Evolutionary conservation across 345 rosid species (phyloP).

Genomic region (Brassica cretica): DNA sequence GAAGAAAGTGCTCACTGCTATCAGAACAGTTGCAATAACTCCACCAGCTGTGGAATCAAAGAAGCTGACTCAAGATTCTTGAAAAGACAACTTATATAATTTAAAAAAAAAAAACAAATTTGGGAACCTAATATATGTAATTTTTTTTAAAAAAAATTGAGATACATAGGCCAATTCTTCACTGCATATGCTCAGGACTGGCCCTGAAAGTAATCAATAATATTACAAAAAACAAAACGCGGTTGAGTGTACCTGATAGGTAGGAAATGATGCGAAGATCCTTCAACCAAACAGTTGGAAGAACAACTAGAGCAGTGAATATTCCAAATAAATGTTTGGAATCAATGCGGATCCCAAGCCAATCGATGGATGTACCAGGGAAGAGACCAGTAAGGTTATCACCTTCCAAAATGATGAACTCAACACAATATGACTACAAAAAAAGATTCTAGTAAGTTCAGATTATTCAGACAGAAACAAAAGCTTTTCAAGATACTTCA

Average conservation of each 20-base stretch:
- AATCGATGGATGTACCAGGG: slow-evolving; percentile 70
- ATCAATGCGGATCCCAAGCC: slow-evolving; percentile 62
- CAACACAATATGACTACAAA: slow-evolving; percentile 85
- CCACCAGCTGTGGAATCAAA: slow-evolving; percentile 72
- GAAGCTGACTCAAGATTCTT: slow-evolving; percentile 18
- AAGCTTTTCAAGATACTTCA: slow-evolving; percentile 14
- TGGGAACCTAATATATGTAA: too few species aligned
- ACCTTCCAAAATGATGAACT: slow-evolving; percentile 88
- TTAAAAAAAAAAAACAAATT: too few species aligned
- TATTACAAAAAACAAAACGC: not conserved
- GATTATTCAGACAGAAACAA: slow-evolving; percentile 15
- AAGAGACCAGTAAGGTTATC: slow-evolving; percentile 83
- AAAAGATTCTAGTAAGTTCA: slow-evolving; percentile 18
- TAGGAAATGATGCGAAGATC: slow-evolving; percentile 81
- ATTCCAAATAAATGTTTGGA: slow-evolving; percentile 77
- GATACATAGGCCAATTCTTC: too few species aligned
- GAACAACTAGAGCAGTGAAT: slow-evolving; percentile 65
- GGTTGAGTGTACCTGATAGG: slow-evolving; percentile 69
- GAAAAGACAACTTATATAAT: too few species aligned
- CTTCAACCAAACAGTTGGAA: slow-evolving; percentile 84
- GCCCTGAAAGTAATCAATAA: not conserved
- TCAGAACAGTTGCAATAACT: slow-evolving; percentile 65
- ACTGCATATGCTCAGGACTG: too few species aligned
- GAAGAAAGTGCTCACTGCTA: slow-evolving; percentile 55
- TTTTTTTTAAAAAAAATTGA: not conserved